Conservation (phyloP, 305 asterid species). For the Salvia sclarea region DNA sequence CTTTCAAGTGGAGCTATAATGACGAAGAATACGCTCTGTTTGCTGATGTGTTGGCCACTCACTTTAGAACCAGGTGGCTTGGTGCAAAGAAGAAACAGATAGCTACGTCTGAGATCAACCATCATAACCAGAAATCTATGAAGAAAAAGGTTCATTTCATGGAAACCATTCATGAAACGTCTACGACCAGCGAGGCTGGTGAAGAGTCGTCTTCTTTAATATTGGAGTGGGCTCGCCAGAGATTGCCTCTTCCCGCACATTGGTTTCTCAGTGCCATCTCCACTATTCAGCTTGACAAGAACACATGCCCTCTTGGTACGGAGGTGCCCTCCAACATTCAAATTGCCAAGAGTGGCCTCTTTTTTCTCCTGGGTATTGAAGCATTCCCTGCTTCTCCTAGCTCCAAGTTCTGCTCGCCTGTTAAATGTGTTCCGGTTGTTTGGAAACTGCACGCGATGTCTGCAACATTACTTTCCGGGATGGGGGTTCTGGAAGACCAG, state of each 20-base stretch:
- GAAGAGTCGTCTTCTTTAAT: slow-evolving; percentile 49
- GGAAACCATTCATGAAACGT: slow-evolving; percentile 71
- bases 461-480: slow-evolving; percentile 59
- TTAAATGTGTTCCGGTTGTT: slow-evolving; percentile 55
- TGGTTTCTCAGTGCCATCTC: slow-evolving; percentile 96
- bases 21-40: slow-evolving; percentile 59
- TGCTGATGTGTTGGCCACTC: slow-evolving; percentile 65
- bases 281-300: slow-evolving; percentile 42
- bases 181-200: slow-evolving; percentile 28
- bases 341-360: slow-evolving; percentile 75
- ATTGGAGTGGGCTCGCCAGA: slow-evolving; percentile 83
- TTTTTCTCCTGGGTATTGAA: slow-evolving; percentile 84
- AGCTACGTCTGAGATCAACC: slow-evolving; percentile 33
- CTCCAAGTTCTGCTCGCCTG: slow-evolving; percentile 44
- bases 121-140: slow-evolving; percentile 25
- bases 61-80: slow-evolving; percentile 82
- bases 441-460: slow-evolving; percentile 95
- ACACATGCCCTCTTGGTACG: slow-evolving; percentile 24
- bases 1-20: slow-evolving; percentile 61
- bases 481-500: slow-evolving; percentile 72
- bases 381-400: slow-evolving; percentile 44
- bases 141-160: slow-evolving; percentile 48
- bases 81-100: slow-evolving; percentile 53
- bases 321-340: slow-evolving; percentile 43
- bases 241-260: slow-evolving; percentile 82